Percentiles rank a stretch among this genome's conserved stretches.
These are phyloP conservation scores for Teratosphaeria nubilosa DNA, from an alignment of 2,329 filamentous ascomycete genomes.

Conservation along the genomic window DNA sequence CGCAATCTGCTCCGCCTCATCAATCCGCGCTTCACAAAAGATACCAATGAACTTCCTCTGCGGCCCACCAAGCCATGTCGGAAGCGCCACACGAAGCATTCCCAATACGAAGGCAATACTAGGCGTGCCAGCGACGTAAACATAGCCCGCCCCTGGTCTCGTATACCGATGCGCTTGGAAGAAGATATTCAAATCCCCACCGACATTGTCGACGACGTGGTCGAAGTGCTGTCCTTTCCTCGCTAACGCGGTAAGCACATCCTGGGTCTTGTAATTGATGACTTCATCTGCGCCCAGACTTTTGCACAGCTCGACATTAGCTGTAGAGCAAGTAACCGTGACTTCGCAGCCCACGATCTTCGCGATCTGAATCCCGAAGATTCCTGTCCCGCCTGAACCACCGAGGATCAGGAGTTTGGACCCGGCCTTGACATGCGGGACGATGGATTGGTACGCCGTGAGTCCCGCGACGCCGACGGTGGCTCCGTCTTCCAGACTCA, in stretches of 20 bases:
- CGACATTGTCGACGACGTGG: slow-evolving; percentile 51
- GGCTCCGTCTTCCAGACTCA: slow-evolving; percentile 28
- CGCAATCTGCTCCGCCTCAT: slow-evolving; percentile 41
- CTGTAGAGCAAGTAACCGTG: slow-evolving; percentile 47
- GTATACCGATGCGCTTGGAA: slow-evolving; percentile 43
- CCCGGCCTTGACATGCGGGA: slow-evolving; percentile 27
- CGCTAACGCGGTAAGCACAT: slow-evolving; percentile 41
- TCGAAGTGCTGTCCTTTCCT: slow-evolving; percentile 40
- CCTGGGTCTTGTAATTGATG: slow-evolving; percentile 46
- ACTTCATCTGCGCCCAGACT: slow-evolving; percentile 53
- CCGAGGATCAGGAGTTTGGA: slow-evolving; percentile 55
- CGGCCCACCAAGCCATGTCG: slow-evolving; percentile 42
- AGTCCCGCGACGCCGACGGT: slow-evolving; percentile 25
- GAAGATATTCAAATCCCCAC: slow-evolving; percentile 42
- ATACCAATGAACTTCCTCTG: slow-evolving; percentile 33
- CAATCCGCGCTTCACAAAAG: slow-evolving; percentile 27
- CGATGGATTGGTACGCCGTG: slow-evolving; percentile 30
- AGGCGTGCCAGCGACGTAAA: slow-evolving; percentile 13
- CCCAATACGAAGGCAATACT: slow-evolving; percentile 12
- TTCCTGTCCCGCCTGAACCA: slow-evolving; percentile 52
- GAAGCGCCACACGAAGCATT: slow-evolving; percentile 28
- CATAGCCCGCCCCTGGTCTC: slow-evolving; percentile 39
- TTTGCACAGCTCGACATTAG: slow-evolving; percentile 48
- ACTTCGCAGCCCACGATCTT: slow-evolving; percentile 52
- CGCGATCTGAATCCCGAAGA: slow-evolving; percentile 53